phyloP scores from a whole-genome alignment of 208 protist species.

The Tritrichomonas musculus region DNA sequence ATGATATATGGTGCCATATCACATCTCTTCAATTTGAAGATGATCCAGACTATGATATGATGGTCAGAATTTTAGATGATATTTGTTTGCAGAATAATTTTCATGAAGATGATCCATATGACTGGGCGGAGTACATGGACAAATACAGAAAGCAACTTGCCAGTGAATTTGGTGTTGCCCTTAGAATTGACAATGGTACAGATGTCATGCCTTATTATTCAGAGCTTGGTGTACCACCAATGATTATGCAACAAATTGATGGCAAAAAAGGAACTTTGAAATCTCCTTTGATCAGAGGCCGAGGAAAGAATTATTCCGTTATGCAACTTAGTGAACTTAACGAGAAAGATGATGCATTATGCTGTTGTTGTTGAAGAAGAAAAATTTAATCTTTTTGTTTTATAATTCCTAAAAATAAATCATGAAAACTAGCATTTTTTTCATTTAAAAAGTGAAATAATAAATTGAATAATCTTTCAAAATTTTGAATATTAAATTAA shows the following conservation, averaged over 20 bases:
- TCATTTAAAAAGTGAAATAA: too few relatives aligned
- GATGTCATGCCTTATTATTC: background rate
- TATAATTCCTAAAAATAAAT: too few relatives aligned
- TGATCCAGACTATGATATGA: background rate
- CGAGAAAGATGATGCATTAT: background rate
- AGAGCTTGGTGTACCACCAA: background rate
- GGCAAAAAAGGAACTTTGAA: background rate
- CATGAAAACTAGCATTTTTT: too few relatives aligned
- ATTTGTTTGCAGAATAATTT: background rate
- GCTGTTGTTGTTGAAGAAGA: background rate
- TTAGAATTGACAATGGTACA: background rate
- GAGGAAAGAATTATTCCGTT: background rate
- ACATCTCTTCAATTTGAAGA: background rate
- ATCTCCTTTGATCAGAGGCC: background rate
- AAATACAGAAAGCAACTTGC: background rate
- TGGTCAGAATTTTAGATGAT: background rate
- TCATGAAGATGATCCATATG: background rate
- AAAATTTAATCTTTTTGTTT: too few relatives aligned
- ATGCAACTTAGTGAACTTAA: background rate
- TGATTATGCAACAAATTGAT: conserved; percentile 10
- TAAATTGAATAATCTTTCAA: too few relatives aligned
- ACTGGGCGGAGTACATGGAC: background rate
- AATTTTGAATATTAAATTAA: too few relatives aligned
- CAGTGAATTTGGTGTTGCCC: background rate
- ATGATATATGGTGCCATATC: background rate